A percentile compares a stretch with the other conserved stretches of the same genome.
Evolutionary conservation across 306 rosid species (phyloP).

Genomic region (Pyrus pyrifolia): DNA sequence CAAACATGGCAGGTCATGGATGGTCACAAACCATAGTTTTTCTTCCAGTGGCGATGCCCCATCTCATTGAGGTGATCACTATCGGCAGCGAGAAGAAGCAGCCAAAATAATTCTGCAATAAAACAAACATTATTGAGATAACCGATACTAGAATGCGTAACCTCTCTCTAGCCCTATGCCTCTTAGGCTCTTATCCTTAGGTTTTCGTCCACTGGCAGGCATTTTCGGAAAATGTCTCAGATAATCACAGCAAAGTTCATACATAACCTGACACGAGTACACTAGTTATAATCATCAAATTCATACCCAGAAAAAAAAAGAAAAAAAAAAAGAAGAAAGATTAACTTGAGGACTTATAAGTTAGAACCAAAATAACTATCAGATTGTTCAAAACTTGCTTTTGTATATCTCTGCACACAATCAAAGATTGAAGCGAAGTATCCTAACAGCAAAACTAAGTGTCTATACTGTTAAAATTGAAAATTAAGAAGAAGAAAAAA

Average conservation of each 20-base stretch:
- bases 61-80: constrained; percentile 95
- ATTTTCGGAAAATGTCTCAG: neutral
- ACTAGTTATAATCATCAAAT: neutral
- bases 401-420: neutral
- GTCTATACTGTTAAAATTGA: neutral
- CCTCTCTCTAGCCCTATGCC: neutral
- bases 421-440: neutral
- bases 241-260: neutral
- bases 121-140: constrained; percentile 2
- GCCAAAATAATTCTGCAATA: constrained; percentile 81
- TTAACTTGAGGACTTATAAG: neutral
- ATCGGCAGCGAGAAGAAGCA: constrained; percentile 90
- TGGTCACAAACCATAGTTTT: constrained; percentile 72
- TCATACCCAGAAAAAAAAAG: neutral
- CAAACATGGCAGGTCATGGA: constrained; percentile 13
- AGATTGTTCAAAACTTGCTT: neutral
- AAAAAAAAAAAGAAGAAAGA: neutral
- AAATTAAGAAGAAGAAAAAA: neutral
- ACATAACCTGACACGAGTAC: neutral
- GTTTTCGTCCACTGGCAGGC: neutral
- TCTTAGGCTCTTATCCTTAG: neutral
- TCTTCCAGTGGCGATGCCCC: constrained; percentile 91
- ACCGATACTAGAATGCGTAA: neutral
- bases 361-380: neutral
- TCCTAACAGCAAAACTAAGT: neutral